These are phyloP conservation scores for Tulasnella sp. DNA, from an alignment of 768 basidiomycete species.

Conservation along the genomic window DNA sequence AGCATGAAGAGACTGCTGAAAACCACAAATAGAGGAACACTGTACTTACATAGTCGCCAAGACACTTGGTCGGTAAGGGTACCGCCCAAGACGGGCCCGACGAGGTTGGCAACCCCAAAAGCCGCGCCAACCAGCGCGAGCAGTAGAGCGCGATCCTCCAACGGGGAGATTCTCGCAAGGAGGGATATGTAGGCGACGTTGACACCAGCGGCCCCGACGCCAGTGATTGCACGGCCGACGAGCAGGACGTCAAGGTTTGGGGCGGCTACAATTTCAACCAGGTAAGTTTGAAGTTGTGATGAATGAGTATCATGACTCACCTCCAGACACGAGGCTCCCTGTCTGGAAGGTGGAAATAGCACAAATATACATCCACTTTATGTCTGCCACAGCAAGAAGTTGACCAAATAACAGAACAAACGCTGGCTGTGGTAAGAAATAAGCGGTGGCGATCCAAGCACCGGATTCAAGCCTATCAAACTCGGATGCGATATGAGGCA, in stretches of 20 bases:
- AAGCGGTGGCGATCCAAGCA: slow-evolving; percentile 13
- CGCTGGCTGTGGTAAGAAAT: slow-evolving; percentile 11
- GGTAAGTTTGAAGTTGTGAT: no score
- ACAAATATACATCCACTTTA: slow-evolving; percentile 25
- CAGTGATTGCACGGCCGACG: slow-evolving; percentile 23
- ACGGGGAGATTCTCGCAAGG: slow-evolving; percentile 23
- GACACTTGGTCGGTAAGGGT: slow-evolving; percentile 33
- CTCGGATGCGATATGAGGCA: slow-evolving; percentile 12
- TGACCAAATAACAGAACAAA: slow-evolving; percentile 12
- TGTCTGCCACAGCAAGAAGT: slow-evolving; percentile 19
- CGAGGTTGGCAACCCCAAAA: slow-evolving; percentile 33
- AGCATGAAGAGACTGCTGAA: not conserved
- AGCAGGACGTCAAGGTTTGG: slow-evolving; percentile 20
- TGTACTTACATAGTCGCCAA: slow-evolving; percentile 41
- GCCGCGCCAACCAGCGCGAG: slow-evolving; percentile 32
- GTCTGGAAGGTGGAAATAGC: slow-evolving; percentile 32
- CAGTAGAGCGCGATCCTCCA: slow-evolving; percentile 24
- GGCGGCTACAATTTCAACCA: not conserved
- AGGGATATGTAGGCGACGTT: slow-evolving; percentile 18
- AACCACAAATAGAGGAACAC: slow-evolving; percentile 25
- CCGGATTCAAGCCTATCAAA: slow-evolving; percentile 14
- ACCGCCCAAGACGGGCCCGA: slow-evolving; percentile 40
- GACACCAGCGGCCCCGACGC: slow-evolving; percentile 17
- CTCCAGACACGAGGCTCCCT: slow-evolving; percentile 35
- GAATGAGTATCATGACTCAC: not conserved